Base-by-base conservation (phyloP, 176 grass and related monocot genomes). In the Aegilops tauschii region DNA sequence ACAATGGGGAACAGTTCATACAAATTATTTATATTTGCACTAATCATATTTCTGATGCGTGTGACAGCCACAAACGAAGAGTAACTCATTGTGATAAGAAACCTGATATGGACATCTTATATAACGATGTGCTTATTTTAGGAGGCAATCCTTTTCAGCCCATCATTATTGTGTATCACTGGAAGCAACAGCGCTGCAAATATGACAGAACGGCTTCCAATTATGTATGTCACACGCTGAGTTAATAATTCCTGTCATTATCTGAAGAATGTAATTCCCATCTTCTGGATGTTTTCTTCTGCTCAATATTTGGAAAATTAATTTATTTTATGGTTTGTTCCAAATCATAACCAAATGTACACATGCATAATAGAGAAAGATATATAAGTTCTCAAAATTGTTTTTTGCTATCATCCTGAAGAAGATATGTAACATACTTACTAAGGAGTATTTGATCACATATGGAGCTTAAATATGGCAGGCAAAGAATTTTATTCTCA, bases 131-230 rank as follows among this genome's bases (percentile, higher is more conserved):
- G 64, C 71, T 81, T n/a, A 58, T 80, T 59, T 45, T 85, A 54
- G 52, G 52, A 52, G 52, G 75, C 69, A 70, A 32, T 91, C 69
- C 2, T 84, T 85, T 88, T 88, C 90, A 65, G 21, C 71, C 82
- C 39, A 85, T 85, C 86, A 88, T 81, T 88, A 84, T 77, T 82
- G 90, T 61, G 76, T 63, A 65, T 52, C 77, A 28, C 12, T 85
- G 52, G 90, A 91, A 84, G 90, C 90, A 91, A 91, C 90, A 35
- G 13, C 13, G 5, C 65, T 81, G 32, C 8, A 91, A 59, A 21
- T 8, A 59, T 73, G 36, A 54, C 50, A 49, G 12, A 86, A 79
- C 2, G 30, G 36, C 52, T 82, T 83, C n/a, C 50, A 63, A 10
- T 42, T 86, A 69, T 65, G 16, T 81, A 71, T 64, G 47, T 75